Evolutionary conservation across 2,329 filamentous ascomycete species (phyloP).

Genomic region (Pyricularia sp.): DNA sequence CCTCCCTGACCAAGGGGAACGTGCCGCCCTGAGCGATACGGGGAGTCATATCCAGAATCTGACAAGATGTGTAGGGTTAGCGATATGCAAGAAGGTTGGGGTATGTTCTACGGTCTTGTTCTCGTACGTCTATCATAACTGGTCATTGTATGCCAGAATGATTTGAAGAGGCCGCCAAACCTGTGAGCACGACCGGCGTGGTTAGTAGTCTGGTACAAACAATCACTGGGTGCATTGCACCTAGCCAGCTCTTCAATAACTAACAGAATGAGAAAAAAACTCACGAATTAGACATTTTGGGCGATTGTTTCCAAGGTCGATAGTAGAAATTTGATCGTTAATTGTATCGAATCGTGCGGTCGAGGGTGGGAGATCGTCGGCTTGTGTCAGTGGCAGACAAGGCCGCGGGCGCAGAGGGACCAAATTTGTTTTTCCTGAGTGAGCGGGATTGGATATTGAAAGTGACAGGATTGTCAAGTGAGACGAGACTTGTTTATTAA

Average conservation of each 20-base stretch:
- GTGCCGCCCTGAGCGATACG: conserved; percentile 81
- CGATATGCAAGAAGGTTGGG: neutral
- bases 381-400: neutral
- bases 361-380: neutral
- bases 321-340: neutral
- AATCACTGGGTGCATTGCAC: neutral
- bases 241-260: neutral
- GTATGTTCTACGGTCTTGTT: neutral
- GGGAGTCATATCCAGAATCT: conserved; percentile 91
- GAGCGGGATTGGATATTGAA: neutral
- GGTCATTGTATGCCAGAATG: conserved; percentile 89
- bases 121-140: conserved; percentile 54
- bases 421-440: neutral
- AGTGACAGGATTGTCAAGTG: neutral
- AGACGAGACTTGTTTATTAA: conserved; percentile 1
- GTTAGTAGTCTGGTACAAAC: neutral
- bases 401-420: neutral
- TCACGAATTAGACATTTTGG: conserved; percentile 1
- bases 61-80: neutral
- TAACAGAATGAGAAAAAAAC: neutral
- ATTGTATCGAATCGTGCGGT: neutral
- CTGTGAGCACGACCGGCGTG: conserved; percentile 22
- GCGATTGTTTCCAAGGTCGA: neutral
- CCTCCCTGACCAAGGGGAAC: conserved; percentile 61
- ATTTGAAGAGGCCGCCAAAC: conserved; percentile 62